Base-by-base conservation (phyloP, 331 rosid species). In the Acacia pycnantha region DNA sequence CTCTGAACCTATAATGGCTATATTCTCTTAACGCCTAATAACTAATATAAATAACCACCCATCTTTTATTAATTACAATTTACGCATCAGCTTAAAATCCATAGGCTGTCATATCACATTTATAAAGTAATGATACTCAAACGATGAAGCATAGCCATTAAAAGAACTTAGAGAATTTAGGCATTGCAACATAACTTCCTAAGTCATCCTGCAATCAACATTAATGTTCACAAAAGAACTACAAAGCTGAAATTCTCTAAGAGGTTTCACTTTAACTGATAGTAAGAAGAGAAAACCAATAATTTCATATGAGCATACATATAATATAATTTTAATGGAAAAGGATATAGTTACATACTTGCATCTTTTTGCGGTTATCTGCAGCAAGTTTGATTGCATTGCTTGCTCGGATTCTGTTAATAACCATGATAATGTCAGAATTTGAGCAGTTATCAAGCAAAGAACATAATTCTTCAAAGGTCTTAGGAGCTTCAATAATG, bases 291-390 rank as follows among this genome's bases (percentile, higher is more conserved):
- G 16, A 80, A 41, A 71, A 66, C 79, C 71, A 70, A 18, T 43
- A 72, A 24, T 29, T 62, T 35, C 0, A 73, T 24, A 79, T 29
- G 82, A 73, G 77, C 78, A 58, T 64, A 79, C 4, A 29, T 2
- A 27, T 27, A 14, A 62, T 76, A 61, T 21, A n/a, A 41, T 44
- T 37, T 53, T 35, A 69, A 40, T 46, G 66, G 72, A 82, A 69
- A 44, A 54, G 47, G 58, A 35, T 77, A 67, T 26, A 59, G 47
- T 72, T 79, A n/a, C 92, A 75, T 89, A 95, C 99, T 86, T 91
- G 97, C 91, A 95, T 89, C 86, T 91, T 95, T 87, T 91, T 94
- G 80, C 90, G 90, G 83, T 95, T 95, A 91, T 91, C 97, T 35
- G 90, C 94, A 7, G 91, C 94, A 41, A 95, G 91, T 77, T 87